Conservation (phyloP, 345 rosid species). For the Conringia planisiliqua region DNA sequence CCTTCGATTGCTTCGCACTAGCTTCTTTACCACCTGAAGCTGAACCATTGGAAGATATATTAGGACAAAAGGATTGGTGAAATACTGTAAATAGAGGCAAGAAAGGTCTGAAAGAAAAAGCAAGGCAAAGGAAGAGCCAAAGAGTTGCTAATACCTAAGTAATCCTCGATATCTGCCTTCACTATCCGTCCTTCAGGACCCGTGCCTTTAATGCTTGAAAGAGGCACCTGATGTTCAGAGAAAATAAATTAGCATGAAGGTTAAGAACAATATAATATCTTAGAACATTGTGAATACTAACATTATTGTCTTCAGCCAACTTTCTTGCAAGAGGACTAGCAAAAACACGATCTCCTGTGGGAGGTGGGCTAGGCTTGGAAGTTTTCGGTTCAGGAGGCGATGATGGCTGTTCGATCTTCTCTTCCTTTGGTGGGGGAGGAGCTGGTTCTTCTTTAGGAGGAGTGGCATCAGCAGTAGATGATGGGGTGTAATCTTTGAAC, state of each 20-base stretch:
- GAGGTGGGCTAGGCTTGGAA: slow-evolving; percentile 49
- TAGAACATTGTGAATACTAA: slow-evolving; percentile 27
- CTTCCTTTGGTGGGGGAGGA: slow-evolving; percentile 58
- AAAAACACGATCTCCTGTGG: slow-evolving; percentile 70
- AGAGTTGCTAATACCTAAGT: slow-evolving; percentile 54
- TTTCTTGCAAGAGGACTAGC: slow-evolving; percentile 93
- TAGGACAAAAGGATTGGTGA: slow-evolving; percentile 15
- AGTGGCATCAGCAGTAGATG: slow-evolving; percentile 46
- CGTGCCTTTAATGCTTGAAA: slow-evolving; percentile 85
- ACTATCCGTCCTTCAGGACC: slow-evolving; percentile 89
- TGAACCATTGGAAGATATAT: slow-evolving; percentile 36
- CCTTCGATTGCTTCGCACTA: slow-evolving; percentile 50
- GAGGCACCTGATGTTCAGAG: slow-evolving; percentile 50
- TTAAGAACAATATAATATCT: not conserved
- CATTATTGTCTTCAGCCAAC: slow-evolving; percentile 89
- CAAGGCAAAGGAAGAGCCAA: not conserved
- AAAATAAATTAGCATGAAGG: not conserved
- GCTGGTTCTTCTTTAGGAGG: slow-evolving; percentile 46
- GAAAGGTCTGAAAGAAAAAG: not conserved
- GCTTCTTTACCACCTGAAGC: slow-evolving; percentile 72
- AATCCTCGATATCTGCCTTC: slow-evolving; percentile 94
- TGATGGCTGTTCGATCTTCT: slow-evolving; percentile 51
- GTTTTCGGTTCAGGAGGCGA: slow-evolving; percentile 55
- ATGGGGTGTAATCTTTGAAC: slow-evolving; percentile 85
- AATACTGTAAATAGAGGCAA: not conserved